Conservation (phyloP, 192 early-diverging fungal genomes). For the Backusella psychrophila region DNA sequence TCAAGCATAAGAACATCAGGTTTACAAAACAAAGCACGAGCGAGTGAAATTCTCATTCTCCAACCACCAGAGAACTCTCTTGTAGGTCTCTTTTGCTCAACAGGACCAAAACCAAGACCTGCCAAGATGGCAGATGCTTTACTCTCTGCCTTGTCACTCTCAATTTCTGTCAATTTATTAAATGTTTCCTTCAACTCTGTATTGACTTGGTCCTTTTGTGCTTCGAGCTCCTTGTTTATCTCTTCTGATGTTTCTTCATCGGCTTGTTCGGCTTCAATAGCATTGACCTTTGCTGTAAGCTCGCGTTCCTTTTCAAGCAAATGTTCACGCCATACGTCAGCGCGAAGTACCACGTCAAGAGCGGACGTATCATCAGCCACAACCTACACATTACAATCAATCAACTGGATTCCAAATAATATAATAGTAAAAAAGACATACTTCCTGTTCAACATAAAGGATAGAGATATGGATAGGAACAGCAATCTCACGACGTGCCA, state of each 20-base stretch:
- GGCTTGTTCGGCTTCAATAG: slow-evolving; percentile 48
- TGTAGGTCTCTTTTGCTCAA: slow-evolving; percentile 80
- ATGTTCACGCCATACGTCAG: slow-evolving; percentile 90
- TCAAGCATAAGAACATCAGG: slow-evolving; percentile 91
- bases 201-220: slow-evolving; percentile 50
- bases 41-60: slow-evolving; percentile 98
- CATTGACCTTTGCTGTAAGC: slow-evolving; percentile 52
- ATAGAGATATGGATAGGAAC: slow-evolving; percentile 91
- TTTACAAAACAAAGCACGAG: slow-evolving; percentile 94
- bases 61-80: slow-evolving; percentile 98
- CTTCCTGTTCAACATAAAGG: slow-evolving; percentile 98
- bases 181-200: slow-evolving; percentile 79
- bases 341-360: slow-evolving; percentile 85
- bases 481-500: slow-evolving; percentile 81
- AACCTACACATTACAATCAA: slow-evolving; percentile 54
- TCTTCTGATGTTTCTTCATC: slow-evolving; percentile 53
- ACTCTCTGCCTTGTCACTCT: slow-evolving; percentile 95
- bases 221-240: slow-evolving; percentile 49
- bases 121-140: slow-evolving; percentile 91
- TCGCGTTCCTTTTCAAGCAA: slow-evolving; percentile 83
- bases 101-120: slow-evolving; percentile 91
- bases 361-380: slow-evolving; percentile 86
- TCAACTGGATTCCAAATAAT: not conserved
- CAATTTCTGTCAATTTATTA: slow-evolving; percentile 88
- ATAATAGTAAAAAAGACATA: slow-evolving; percentile 24